Evolutionary conservation across 176 grass and related monocot genomes (phyloP).

Genomic region (Triticum turgidum): DNA sequence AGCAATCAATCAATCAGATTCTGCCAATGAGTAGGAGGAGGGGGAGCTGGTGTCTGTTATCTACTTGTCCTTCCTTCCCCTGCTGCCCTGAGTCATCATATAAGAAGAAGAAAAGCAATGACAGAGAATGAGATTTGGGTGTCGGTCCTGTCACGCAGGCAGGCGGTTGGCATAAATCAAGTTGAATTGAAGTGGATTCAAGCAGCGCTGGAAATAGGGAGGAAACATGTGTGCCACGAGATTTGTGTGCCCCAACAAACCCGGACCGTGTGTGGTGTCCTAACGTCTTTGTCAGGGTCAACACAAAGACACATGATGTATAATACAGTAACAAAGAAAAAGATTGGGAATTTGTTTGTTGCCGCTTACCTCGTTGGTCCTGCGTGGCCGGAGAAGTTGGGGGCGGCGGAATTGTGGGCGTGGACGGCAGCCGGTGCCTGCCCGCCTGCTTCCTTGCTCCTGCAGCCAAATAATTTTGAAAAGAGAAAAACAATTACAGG

Average conservation of each 20-base stretch:
- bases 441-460: slow-evolving; percentile 9
- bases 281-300: slow-evolving; percentile 35
- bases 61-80: not conserved
- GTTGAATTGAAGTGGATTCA: not conserved
- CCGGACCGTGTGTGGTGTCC: not conserved
- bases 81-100: slow-evolving; percentile 20
- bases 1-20: not conserved
- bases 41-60: not conserved
- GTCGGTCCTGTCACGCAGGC: not conserved
- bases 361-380: not conserved
- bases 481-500: not conserved
- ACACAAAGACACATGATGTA: not conserved
- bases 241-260: slow-evolving; percentile 6
- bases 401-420: not conserved
- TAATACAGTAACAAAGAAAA: not conserved
- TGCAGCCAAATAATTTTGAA: not conserved
- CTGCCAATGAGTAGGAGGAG: not conserved
- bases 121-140: not conserved
- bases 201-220: not conserved
- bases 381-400: slow-evolving; percentile 13
- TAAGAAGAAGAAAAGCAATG: not conserved
- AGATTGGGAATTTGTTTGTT: not conserved
- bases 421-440: not conserved
- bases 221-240: not conserved
- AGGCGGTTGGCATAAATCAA: slow-evolving; percentile 9